Conservation (phyloP, 805 yeast species). For the Debaryomyces prosopidis region DNA sequence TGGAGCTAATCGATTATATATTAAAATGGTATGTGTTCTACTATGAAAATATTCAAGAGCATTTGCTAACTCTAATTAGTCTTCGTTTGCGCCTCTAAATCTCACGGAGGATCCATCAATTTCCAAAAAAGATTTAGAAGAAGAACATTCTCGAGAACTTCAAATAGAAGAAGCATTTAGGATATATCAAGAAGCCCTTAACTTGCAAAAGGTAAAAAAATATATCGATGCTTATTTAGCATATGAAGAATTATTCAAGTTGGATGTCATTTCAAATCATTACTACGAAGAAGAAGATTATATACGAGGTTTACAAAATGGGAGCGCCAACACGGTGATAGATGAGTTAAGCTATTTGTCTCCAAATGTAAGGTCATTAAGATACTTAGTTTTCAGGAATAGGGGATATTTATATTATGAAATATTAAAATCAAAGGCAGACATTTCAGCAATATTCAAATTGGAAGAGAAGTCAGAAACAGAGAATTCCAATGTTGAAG, state of each 20-base stretch:
- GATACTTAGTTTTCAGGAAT: conserved; percentile 79
- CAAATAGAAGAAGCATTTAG: conserved; percentile 86
- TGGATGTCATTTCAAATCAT: conserved; percentile 60
- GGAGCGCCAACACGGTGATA: conserved; percentile 28
- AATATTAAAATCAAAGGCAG: conserved; percentile 20
- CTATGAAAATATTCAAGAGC: background rate
- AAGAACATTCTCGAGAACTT: conserved; percentile 87
- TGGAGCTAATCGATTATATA: background rate
- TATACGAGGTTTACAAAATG: conserved; percentile 42
- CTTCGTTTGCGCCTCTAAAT: conserved; percentile 79
- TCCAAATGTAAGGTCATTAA: conserved; percentile 69
- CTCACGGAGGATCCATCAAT: conserved; percentile 66
- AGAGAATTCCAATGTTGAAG: background rate
- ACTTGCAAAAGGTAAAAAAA: conserved; percentile 52
- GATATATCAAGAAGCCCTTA: conserved; percentile 69
- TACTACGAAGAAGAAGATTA: conserved; percentile 40
- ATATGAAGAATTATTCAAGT: conserved; percentile 64
- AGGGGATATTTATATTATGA: conserved; percentile 71
- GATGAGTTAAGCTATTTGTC: conserved; percentile 49
- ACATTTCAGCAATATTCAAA: conserved; percentile 3
- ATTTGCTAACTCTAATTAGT: conserved; percentile 29
- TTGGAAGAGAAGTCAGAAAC: conserved; percentile 9
- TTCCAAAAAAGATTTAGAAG: conserved; percentile 59
- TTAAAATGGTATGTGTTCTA: background rate
- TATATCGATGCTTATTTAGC: conserved; percentile 49